These are phyloP conservation scores for Globisporangium perplexum DNA, from an alignment of 352 stramenopile genomes.

Conservation along the genomic window DNA sequence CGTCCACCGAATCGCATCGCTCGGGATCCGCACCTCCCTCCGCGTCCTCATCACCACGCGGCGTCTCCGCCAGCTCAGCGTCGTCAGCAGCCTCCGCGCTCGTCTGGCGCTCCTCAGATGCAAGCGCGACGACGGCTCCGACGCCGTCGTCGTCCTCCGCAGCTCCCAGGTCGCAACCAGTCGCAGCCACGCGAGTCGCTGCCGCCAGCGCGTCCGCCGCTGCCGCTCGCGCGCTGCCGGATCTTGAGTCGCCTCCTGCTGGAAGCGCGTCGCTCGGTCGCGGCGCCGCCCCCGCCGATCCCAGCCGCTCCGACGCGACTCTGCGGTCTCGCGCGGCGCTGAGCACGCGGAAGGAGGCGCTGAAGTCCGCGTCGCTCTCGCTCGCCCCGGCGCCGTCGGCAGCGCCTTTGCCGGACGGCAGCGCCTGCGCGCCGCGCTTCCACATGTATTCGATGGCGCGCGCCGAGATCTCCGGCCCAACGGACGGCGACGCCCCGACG, in stretches of 20 bases:
- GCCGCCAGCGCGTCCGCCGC: too few relatives aligned
- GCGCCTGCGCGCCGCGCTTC: conserved; percentile 26
- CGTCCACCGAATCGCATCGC: neutral
- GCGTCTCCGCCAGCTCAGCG: neutral
- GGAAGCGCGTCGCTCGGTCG: neutral
- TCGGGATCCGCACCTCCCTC: neutral
- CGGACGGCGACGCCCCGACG: neutral
- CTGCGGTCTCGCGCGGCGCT: conserved; percentile 20
- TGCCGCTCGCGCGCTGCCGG: too few relatives aligned
- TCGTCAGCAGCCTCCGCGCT: neutral
- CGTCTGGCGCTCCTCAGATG: too few relatives aligned
- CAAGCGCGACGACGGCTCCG: too few relatives aligned
- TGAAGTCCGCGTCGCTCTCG: conserved; percentile 27
- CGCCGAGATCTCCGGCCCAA: neutral
- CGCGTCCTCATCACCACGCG: too few relatives aligned
- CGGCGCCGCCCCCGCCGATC: neutral
- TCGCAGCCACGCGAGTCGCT: too few relatives aligned
- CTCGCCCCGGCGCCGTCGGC: conserved; percentile 20
- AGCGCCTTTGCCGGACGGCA: neutral
- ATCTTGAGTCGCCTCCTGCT: neutral
- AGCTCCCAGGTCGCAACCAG: too few relatives aligned
- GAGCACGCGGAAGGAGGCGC: conserved; percentile 25
- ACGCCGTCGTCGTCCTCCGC: too few relatives aligned
- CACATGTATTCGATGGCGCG: conserved; percentile 35
- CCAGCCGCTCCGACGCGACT: conserved; percentile 4